phyloP scores from a whole-genome alignment of 768 basidiomycete genomes.

The Pleurotus tuoliensis region DNA sequence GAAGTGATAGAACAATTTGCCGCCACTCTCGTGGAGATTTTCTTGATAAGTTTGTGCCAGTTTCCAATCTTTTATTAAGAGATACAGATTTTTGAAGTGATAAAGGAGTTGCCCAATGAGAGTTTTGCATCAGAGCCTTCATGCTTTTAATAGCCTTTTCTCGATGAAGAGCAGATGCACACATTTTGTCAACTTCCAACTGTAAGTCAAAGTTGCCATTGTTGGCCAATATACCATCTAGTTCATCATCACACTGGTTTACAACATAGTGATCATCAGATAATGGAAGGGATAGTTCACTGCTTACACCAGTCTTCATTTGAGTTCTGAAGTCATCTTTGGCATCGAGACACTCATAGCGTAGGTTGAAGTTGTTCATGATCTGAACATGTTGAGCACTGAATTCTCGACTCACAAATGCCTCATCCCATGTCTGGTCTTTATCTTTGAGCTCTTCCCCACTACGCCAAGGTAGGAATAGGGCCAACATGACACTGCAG shows the following conservation, averaged over 20 bases:
- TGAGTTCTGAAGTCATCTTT: constrained; percentile 19
- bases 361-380: constrained; percentile 22
- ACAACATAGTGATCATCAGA: not conserved
- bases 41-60: not conserved
- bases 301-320: constrained; percentile 8
- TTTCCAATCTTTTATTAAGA: no score
- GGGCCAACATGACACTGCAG: constrained; percentile 25
- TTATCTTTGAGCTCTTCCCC: constrained; percentile 21
- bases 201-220: not conserved
- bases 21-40: not conserved
- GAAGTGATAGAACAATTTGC: constrained; percentile 8
- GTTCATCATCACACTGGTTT: not conserved
- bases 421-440: constrained; percentile 18
- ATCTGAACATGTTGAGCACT: constrained; percentile 8
- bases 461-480: constrained; percentile 29
- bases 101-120: not conserved
- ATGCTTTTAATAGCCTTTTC: not conserved
- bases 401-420: constrained; percentile 13
- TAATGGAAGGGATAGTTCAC: not conserved
- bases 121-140: not conserved
- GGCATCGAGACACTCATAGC: constrained; percentile 11
- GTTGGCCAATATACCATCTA: not conserved
- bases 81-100: not conserved
- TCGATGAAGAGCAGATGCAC: not conserved
- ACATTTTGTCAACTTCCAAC: not conserved